Percentiles rank a stretch among this genome's conserved stretches.
phyloP scores from a whole-genome alignment of 2,329 filamentous ascomycete species.

The Fusarium sp. region DNA sequence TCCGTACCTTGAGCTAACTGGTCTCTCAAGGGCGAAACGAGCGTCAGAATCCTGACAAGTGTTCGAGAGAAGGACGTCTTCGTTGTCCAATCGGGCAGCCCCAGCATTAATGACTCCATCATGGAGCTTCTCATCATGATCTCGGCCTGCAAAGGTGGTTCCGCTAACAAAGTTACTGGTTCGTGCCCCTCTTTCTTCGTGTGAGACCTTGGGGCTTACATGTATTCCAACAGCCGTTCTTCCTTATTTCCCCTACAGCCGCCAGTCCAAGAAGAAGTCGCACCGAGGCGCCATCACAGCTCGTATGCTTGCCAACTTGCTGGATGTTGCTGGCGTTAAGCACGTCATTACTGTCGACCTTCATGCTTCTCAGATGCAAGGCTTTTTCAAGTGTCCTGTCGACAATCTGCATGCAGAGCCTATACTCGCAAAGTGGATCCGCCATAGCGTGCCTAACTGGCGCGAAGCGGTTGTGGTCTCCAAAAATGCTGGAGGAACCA shows the following conservation, averaged over 20 bases:
- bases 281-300: conserved; percentile 96
- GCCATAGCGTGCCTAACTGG: conserved; percentile 87
- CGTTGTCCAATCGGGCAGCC: conserved; percentile 95
- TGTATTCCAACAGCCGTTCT: conserved; percentile 70
- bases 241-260: conserved; percentile 98
- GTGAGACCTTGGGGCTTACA: conserved; percentile 27
- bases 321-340: conserved; percentile 92
- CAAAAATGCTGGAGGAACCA: conserved; percentile 97
- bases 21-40: conserved; percentile 68
- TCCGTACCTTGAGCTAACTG: too few species aligned
- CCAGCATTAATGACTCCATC: conserved; percentile 96
- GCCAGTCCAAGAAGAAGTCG: conserved; percentile 99
- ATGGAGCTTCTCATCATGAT: conserved; percentile 99
- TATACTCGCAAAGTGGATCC: conserved; percentile 94
- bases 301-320: conserved; percentile 94
- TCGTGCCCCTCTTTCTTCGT: conserved; percentile 47
- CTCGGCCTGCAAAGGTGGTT: conserved; percentile 96
- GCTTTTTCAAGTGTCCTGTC: conserved; percentile 97
- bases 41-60: conserved; percentile 73
- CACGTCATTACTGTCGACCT: conserved; percentile 98
- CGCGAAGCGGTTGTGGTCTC: conserved; percentile 93
- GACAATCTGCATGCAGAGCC: conserved; percentile 98
- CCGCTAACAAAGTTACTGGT: conserved; percentile 97
- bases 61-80: conserved; percentile 99
- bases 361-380: conserved; percentile 98